phyloP scores from a whole-genome alignment of 371 early-diverging fungal species.

The Mucor ambiguus region DNA sequence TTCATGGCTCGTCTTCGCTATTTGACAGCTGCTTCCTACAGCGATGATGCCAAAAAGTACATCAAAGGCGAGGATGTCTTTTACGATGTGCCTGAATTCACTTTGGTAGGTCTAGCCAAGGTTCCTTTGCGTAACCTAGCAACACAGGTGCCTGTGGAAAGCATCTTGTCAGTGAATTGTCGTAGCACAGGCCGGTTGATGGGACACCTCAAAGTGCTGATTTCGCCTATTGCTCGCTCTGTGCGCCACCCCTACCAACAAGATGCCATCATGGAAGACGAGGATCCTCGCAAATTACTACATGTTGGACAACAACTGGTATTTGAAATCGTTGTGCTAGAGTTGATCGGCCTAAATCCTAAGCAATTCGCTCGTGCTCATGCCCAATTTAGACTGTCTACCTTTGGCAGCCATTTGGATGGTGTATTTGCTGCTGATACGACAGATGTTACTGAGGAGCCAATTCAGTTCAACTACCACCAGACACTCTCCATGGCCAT shows the following conservation, averaged over 20 bases:
- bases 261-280: slow-evolving; percentile 7
- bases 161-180: slow-evolving; percentile 54
- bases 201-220: slow-evolving; percentile 52
- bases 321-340: slow-evolving; percentile 74
- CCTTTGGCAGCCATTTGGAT: slow-evolving; percentile 57
- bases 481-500: slow-evolving; percentile 63
- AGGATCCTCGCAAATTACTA: slow-evolving; percentile 20
- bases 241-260: slow-evolving; percentile 24
- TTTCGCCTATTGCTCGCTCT: slow-evolving; percentile 53
- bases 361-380: slow-evolving; percentile 72
- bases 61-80: slow-evolving; percentile 72
- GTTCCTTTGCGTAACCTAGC: slow-evolving; percentile 51
- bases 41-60: slow-evolving; percentile 63
- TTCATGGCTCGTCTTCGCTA: slow-evolving; percentile 56
- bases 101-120: slow-evolving; percentile 61
- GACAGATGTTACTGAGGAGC: neutral
- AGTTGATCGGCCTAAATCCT: slow-evolving; percentile 70
- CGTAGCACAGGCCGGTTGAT: slow-evolving; percentile 54
- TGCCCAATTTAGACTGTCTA: slow-evolving; percentile 74
- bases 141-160: slow-evolving; percentile 50
- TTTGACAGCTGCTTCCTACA: slow-evolving; percentile 69
- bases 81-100: slow-evolving; percentile 61
- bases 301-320: slow-evolving; percentile 60
- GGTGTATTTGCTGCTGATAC: slow-evolving; percentile 25
- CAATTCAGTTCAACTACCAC: slow-evolving; percentile 60